Evolutionary conservation across 2,329 filamentous ascomycete species (phyloP).

Genomic region (Aspergillus brunneoviolaceus): DNA sequence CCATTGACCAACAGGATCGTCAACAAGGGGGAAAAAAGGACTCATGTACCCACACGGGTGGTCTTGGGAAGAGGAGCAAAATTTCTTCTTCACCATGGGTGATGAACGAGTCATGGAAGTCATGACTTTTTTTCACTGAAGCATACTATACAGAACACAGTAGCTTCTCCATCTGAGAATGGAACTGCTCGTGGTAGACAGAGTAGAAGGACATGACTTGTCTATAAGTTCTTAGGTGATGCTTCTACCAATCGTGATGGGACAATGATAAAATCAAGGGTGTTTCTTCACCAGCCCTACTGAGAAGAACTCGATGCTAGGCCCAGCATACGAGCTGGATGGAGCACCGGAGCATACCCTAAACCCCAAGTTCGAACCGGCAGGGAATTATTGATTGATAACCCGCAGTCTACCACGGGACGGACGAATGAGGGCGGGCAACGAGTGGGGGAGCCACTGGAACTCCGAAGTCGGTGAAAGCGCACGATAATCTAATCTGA

Average conservation of each 20-base stretch:
- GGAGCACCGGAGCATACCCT: neutral
- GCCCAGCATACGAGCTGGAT: too few species aligned
- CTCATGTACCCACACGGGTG: neutral
- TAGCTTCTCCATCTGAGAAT: too few species aligned
- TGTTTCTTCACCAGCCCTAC: neutral
- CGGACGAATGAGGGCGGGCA: constrained; percentile 8
- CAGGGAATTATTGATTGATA: constrained; percentile 19
- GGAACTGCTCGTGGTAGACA: too few species aligned
- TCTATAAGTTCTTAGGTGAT: too few species aligned
- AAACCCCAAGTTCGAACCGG: constrained; percentile 7
- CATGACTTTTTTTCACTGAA: neutral
- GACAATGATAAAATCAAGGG: too few species aligned
- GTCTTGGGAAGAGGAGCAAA: neutral
- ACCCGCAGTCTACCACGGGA: constrained; percentile 9
- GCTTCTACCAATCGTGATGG: too few species aligned
- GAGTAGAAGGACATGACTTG: too few species aligned
- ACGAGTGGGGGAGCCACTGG: constrained; percentile 4
- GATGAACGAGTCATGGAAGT: neutral
- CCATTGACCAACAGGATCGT: neutral
- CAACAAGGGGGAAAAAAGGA: neutral
- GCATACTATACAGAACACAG: too few species aligned
- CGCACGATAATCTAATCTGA: constrained; percentile 37
- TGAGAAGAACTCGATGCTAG: neutral
- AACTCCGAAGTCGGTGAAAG: constrained; percentile 25
- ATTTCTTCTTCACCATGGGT: constrained; percentile 1